A percentile compares a stretch with the other conserved stretches of the same genome.
Evolutionary conservation across 2,329 filamentous ascomycete species (phyloP).

Genomic region (Arachnomyces sp.): DNA sequence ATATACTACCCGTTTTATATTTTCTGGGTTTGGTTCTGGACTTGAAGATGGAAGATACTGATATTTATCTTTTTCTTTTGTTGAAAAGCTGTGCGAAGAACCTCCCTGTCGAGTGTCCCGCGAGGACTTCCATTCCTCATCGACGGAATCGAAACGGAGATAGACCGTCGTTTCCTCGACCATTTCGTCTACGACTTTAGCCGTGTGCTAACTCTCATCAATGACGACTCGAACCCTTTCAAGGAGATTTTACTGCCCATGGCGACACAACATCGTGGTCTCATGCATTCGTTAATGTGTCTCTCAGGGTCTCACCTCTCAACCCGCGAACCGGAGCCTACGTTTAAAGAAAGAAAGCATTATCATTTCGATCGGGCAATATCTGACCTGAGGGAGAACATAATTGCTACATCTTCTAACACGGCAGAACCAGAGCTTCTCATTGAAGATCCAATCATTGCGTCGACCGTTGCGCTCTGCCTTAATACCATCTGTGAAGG

Average conservation of each 20-base stretch:
- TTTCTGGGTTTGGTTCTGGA: conserved; percentile 3
- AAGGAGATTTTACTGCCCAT: conserved; percentile 75
- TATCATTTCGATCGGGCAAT: conserved; percentile 44
- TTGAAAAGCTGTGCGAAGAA: conserved; percentile 22
- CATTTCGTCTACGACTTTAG: conserved; percentile 76
- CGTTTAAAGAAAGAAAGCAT: conserved; percentile 46
- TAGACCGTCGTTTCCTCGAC: conserved; percentile 72
- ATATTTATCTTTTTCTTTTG: conserved; percentile 6
- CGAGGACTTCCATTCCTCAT: conserved; percentile 55
- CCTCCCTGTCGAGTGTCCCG: conserved; percentile 27
- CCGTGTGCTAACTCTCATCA: conserved; percentile 71
- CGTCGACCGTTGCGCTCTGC: conserved; percentile 51
- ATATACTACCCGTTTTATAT: conserved; percentile 8
- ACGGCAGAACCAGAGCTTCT: conserved; percentile 26
- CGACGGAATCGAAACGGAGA: conserved; percentile 68
- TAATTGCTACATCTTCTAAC: conserved; percentile 22
- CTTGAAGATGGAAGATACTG: neutral
- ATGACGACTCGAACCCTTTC: conserved; percentile 74
- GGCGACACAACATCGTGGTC: conserved; percentile 66
- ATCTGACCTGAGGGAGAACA: conserved; percentile 32
- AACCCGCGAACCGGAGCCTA: conserved; percentile 42
- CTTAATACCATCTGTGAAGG: conserved; percentile 55
- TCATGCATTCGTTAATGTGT: conserved; percentile 86
- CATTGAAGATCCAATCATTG: conserved; percentile 52
- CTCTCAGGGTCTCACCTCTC: conserved; percentile 68